Evolutionary conservation across 1,284 basidiomycete species (phyloP), one percentile per base, ranked within the genome.

Genomic region (Pseudozyma tsukubaensis): DNA sequence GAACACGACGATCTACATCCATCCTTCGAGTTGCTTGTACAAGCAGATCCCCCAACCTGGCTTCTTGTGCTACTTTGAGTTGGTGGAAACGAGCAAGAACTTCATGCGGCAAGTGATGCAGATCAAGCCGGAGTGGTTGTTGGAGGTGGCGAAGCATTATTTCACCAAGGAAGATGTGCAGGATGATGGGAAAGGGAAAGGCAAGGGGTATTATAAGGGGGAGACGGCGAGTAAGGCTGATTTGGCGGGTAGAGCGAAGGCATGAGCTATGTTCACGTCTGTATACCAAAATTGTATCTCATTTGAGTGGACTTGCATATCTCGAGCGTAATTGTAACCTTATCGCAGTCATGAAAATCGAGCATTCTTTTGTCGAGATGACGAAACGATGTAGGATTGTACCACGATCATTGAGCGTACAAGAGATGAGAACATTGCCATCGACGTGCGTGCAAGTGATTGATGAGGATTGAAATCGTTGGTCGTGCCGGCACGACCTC

Each of bases 21-120:
- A 99, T 82, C 97, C 97, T 0, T 96, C 94, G 2, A 96, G 94
- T 6, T 92, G 93, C 83, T 86, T 99, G 72, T 95, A 98, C 89
- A 93, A 97, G 79, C 90, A 91, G 82, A 94, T 97, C 77, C 97
- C 97, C 0, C 97, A 95, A 0, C 90, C 94, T 21, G 91, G 91
- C 82, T 92, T 61, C 18, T 24, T 99, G 34, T 85, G 97, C 61
- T 99, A 97, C 86, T 99, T 97, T 83, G 97, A 99, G 85, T 88
- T 97, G 21, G 88, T 89, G 4, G 85, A 89, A 58, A 89, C 88
- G 12, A 86, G 85, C 50, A 88, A 88, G 77, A 88, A 89, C 77
- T 88, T 86, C 78, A 86, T 86, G 83, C 91, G 94, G 61, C 94
- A 97, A 88, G 89, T 94, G 44, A 98, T 98, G 94, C 94, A 97